A percentile compares a stretch with the other conserved stretches of the same genome.
phyloP scores from a whole-genome alignment of 208 protist species.

The Wallacemonas sp. region DNA sequence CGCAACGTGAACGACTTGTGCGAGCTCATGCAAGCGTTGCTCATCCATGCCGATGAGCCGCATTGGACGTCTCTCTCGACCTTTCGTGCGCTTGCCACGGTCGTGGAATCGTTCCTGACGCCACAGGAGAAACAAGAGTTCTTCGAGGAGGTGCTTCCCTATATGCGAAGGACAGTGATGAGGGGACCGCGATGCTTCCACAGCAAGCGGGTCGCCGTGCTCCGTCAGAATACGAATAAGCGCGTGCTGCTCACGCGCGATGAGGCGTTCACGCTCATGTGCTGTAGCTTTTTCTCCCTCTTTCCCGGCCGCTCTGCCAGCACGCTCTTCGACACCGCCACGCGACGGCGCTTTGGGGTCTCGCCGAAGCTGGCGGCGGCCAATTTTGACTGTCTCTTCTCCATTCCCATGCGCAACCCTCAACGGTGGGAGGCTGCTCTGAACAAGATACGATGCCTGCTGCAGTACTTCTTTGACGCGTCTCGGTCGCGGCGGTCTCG shows the following conservation, averaged over 20 bases:
- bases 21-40: constrained; percentile 35
- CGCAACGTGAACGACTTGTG: constrained; percentile 19
- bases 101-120: constrained; percentile 29
- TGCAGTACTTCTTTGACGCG: constrained; percentile 53
- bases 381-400: constrained; percentile 62
- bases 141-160: constrained; percentile 54
- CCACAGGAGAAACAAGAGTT: constrained; percentile 31
- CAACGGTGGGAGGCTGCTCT: constrained; percentile 27
- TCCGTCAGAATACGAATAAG: constrained; percentile 26
- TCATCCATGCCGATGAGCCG: constrained; percentile 20
- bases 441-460: constrained; percentile 56
- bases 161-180: constrained; percentile 45
- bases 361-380: constrained; percentile 33
- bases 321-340: neutral
- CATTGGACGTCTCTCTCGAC: neutral
- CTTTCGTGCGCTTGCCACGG: constrained; percentile 26
- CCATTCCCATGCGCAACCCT: neutral
- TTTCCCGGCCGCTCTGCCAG: constrained; percentile 46
- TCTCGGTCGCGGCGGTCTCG: constrained; percentile 6
- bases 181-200: constrained; percentile 28
- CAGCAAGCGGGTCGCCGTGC: constrained; percentile 18
- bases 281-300: constrained; percentile 70
- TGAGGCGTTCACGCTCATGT: constrained; percentile 41
- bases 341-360: constrained; percentile 10
- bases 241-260: constrained; percentile 28